A percentile compares a stretch with the other conserved stretches of the same genome.
Conservation (phyloP, 345 rosid species). For the Punica granatum region DNA sequence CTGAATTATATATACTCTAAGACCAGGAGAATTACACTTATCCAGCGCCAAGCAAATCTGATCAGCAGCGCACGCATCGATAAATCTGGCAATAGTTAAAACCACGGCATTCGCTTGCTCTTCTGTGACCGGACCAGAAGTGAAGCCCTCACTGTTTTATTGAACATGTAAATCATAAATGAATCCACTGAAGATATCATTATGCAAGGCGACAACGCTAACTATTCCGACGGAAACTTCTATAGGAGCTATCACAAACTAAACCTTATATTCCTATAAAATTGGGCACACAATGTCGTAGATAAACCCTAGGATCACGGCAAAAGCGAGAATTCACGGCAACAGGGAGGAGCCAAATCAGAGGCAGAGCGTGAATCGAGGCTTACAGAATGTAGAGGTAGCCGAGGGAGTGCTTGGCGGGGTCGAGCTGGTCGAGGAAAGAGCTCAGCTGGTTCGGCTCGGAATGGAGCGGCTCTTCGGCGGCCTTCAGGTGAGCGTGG, state of each 20-base stretch:
- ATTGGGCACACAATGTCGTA: background rate
- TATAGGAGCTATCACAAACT: background rate
- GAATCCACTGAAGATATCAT: background rate
- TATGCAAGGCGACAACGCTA: background rate
- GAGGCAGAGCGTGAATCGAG: background rate
- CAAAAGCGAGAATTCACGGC: background rate
- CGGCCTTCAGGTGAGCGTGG: slow-evolving; percentile 35
- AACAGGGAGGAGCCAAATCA: background rate
- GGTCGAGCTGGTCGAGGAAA: slow-evolving; percentile 63
- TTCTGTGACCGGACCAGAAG: slow-evolving; percentile 31
- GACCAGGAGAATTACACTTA: slow-evolving; percentile 42
- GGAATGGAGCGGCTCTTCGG: slow-evolving; percentile 44
- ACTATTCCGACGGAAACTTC: background rate
- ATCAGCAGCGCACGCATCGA: slow-evolving; percentile 47
- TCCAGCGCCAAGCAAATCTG: slow-evolving; percentile 75
- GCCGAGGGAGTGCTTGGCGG: slow-evolving; percentile 62
- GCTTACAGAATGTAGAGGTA: slow-evolving; percentile 60
- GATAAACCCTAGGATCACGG: background rate
- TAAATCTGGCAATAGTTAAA: slow-evolving; percentile 45
- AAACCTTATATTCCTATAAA: background rate
- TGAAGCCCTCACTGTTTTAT: slow-evolving; percentile 43
- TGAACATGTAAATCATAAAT: background rate
- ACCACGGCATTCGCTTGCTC: slow-evolving; percentile 43
- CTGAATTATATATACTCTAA: background rate
- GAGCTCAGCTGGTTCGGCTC: slow-evolving; percentile 33